A percentile compares a stretch with the other conserved stretches of the same genome.
These are phyloP conservation scores for Aspergillus sp. DNA, from an alignment of 2,329 filamentous ascomycete genomes.

Conservation along the genomic window DNA sequence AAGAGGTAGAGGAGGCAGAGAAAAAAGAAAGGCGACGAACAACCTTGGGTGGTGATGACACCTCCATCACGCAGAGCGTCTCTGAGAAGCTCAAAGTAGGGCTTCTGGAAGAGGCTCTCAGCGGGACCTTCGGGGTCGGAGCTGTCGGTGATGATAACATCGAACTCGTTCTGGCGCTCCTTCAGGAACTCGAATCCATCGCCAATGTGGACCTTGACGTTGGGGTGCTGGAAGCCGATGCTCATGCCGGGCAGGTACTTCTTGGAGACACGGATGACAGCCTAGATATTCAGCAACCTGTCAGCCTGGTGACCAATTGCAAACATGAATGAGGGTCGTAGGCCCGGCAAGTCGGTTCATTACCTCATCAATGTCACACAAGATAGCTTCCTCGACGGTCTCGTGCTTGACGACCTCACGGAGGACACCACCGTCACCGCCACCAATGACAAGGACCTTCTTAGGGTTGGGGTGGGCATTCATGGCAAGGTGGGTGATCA, in stretches of 20 bases:
- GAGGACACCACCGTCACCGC: slow-evolving; percentile 94
- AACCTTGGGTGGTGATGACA: slow-evolving; percentile 99
- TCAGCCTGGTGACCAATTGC: neutral
- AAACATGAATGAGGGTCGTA: neutral
- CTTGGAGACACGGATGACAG: slow-evolving; percentile 97
- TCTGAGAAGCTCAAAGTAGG: slow-evolving; percentile 93
- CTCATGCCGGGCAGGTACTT: slow-evolving; percentile 95
- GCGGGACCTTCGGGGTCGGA: slow-evolving; percentile 96
- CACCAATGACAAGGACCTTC: slow-evolving; percentile 97
- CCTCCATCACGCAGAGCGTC: slow-evolving; percentile 90
- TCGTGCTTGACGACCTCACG: slow-evolving; percentile 99
- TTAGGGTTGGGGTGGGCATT: slow-evolving; percentile 98
- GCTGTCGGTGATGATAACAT: slow-evolving; percentile 99
- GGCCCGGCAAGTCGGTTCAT: slow-evolving; percentile 4
- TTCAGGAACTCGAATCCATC: slow-evolving; percentile 99
- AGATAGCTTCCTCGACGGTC: slow-evolving; percentile 88
- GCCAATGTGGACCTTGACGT: slow-evolving; percentile 87
- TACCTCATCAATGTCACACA: slow-evolving; percentile 98
- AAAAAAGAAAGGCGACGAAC: slow-evolving; percentile 75
- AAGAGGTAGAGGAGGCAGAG: slow-evolving; percentile 13
- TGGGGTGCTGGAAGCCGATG: slow-evolving; percentile 89
- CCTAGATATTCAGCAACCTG: slow-evolving; percentile 47
- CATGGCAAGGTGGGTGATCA: slow-evolving; percentile 99
- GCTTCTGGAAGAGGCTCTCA: slow-evolving; percentile 96
- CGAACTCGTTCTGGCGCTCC: slow-evolving; percentile 95